A percentile compares a stretch with the other conserved stretches of the same genome.
Conservation (phyloP, 495 filamentous ascomycete species). For the Trichoderma gamsii region DNA sequence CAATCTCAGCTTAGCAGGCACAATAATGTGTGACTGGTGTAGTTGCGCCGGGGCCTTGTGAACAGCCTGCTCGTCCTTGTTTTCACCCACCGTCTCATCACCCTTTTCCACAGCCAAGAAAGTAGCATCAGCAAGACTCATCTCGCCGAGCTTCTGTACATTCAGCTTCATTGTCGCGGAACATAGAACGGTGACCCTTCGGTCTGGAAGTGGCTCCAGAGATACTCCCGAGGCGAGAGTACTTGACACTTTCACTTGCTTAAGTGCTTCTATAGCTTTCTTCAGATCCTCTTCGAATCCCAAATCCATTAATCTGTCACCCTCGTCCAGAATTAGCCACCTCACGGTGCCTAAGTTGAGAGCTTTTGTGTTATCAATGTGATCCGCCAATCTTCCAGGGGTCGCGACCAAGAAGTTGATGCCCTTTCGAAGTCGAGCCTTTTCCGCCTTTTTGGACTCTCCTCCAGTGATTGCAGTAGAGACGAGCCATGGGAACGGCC, state of each 20-base stretch:
- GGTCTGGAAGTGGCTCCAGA: constrained; percentile 57
- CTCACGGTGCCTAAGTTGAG: constrained; percentile 82
- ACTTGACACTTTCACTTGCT: constrained; percentile 40
- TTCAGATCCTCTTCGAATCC: constrained; percentile 86
- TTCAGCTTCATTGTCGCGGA: constrained; percentile 97
- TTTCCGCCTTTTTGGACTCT: constrained; percentile 96
- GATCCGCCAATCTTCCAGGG: constrained; percentile 82
- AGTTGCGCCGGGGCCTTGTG: constrained; percentile 91
- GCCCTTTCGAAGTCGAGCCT: constrained; percentile 84
- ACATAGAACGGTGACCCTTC: constrained; percentile 83
- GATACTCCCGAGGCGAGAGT: constrained; percentile 35
- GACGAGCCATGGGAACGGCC: constrained; percentile 83
- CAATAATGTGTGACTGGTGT: constrained; percentile 80
- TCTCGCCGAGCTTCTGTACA: constrained; percentile 84
- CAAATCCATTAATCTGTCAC: constrained; percentile 92
- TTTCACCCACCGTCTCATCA: constrained; percentile 31
- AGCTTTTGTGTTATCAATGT: constrained; percentile 83
- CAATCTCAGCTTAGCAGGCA: constrained; percentile 80
- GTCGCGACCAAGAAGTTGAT: constrained; percentile 94
- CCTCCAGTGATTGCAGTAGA: constrained; percentile 89
- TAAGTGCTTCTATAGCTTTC: constrained; percentile 73
- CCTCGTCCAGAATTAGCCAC: constrained; percentile 93
- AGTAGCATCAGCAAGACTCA: constrained; percentile 86
- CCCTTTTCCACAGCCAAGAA: constrained; percentile 55
- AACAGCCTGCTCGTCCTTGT: constrained; percentile 42